phyloP scores from a whole-genome alignment of 495 filamentous ascomycete genomes.

The Neurospora sp. region DNA sequence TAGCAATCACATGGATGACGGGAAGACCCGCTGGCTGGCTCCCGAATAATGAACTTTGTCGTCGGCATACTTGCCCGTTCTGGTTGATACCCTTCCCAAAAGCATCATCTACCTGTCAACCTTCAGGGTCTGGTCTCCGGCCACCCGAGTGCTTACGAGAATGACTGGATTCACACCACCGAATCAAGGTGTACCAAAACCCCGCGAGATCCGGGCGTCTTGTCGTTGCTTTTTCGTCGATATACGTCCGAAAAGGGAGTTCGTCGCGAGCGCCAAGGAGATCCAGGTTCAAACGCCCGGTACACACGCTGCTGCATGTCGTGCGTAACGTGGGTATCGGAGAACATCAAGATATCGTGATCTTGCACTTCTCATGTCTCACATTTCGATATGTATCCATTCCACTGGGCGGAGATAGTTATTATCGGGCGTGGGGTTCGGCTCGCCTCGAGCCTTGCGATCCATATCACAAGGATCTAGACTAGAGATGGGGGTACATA shows the following conservation, averaged over 20 bases:
- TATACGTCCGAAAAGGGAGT: neutral
- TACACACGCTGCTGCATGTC: neutral
- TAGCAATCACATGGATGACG: neutral
- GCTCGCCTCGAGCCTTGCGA: neutral
- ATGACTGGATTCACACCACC: neutral
- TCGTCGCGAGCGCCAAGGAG: neutral
- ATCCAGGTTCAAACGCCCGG: neutral
- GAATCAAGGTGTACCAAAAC: neutral
- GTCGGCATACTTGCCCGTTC: neutral
- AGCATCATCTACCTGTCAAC: neutral
- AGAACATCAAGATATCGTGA: neutral
- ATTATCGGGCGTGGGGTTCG: neutral
- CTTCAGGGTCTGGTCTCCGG: neutral
- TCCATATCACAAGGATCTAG: neutral
- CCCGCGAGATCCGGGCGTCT: neutral
- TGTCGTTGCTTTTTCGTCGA: neutral
- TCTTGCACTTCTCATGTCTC: neutral
- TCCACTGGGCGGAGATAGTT: neutral
- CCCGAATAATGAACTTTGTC: neutral
- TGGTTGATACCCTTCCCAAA: neutral
- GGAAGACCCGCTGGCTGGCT: neutral
- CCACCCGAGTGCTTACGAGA: neutral
- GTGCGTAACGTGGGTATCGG: neutral
- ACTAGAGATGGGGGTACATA: neutral
- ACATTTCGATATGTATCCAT: neutral